Conservation (phyloP, 257 asterid genomes). For the Nicotiana undulata region DNA sequence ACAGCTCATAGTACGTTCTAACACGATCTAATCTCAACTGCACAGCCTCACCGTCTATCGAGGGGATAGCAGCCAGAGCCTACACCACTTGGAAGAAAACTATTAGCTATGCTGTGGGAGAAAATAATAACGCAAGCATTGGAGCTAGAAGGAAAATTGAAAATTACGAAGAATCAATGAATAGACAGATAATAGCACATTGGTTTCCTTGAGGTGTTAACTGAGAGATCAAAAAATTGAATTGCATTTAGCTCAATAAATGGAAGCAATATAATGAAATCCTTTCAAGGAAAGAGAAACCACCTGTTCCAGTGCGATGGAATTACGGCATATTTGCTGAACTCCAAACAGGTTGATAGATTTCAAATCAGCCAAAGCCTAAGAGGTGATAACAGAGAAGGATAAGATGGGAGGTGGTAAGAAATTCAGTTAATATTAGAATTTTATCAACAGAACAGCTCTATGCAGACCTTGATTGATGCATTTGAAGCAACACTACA, state of each 20-base stretch:
- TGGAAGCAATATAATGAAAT: neutral
- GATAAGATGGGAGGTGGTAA: neutral
- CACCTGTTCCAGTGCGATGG: slow-evolving; percentile 98
- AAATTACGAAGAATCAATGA: neutral
- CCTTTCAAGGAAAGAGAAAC: neutral
- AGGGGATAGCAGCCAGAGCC: slow-evolving; percentile 95
- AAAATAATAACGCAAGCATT: neutral
- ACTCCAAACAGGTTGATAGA: slow-evolving; percentile 97
- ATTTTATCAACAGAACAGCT: neutral
- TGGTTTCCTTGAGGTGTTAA: neutral
- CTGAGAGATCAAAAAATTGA: neutral
- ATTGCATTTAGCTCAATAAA: neutral
- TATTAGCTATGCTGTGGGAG: neutral
- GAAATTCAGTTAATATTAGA: neutral
- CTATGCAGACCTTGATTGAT: slow-evolving; percentile 62
- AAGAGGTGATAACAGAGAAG: slow-evolving; percentile 10
- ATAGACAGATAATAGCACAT: neutral
- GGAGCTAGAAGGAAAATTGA: neutral
- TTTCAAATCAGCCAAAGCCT: slow-evolving; percentile 93
- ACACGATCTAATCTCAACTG: slow-evolving; percentile 81
- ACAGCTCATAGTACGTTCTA: slow-evolving; percentile 79
- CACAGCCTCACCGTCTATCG: slow-evolving; percentile 72
- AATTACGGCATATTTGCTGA: slow-evolving; percentile 96
- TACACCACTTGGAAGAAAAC: slow-evolving; percentile 22
- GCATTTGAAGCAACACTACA: slow-evolving; percentile 77